phyloP scores from a whole-genome alignment of 495 filamentous ascomycete species.

The Trichoderma reesei region DNA sequence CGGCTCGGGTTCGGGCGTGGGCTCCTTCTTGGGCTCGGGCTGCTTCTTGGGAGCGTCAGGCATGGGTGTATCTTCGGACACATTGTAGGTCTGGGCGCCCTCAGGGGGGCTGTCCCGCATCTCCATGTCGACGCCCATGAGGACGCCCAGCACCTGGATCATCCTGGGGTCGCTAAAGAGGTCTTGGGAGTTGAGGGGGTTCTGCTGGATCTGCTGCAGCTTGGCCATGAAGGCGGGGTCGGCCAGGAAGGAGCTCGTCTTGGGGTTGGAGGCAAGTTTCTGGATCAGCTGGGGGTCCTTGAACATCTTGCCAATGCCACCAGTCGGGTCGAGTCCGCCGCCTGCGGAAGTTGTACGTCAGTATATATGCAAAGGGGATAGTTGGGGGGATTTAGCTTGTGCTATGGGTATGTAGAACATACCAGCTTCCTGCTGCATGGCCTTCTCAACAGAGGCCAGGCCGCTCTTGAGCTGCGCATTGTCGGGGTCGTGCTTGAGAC shows the following conservation, averaged over 20 bases:
- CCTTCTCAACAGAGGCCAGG: conserved; percentile 68
- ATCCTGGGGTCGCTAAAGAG: conserved; percentile 85
- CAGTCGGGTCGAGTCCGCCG: conserved; percentile 51
- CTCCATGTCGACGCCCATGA: conserved; percentile 90
- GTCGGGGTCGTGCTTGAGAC: conserved; percentile 78
- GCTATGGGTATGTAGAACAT: conserved; percentile 13
- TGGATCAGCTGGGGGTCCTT: conserved; percentile 79
- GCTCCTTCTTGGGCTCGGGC: conserved; percentile 41
- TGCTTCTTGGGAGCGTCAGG: conserved; percentile 33
- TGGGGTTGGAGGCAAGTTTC: conserved; percentile 89
- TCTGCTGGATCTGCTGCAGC: conserved; percentile 66
- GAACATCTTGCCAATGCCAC: conserved; percentile 81
- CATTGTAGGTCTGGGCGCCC: neutral
- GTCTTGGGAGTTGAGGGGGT: conserved; percentile 68
- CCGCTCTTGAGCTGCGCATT: conserved; percentile 92
- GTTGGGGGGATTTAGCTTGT: neutral
- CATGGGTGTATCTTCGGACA: conserved; percentile 42
- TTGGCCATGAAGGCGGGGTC: conserved; percentile 86
- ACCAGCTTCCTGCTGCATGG: conserved; percentile 77
- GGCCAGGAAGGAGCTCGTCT: conserved; percentile 75
- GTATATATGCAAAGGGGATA: too few species aligned
- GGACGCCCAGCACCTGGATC: conserved; percentile 85
- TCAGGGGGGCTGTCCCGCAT: conserved; percentile 44
- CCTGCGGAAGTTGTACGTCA: conserved; percentile 13
- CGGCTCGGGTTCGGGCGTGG: conserved; percentile 51